Evolutionary conservation across 1,284 basidiomycete genomes (phyloP), one percentile per base, ranked within the genome.

Genomic region (Irpex lacteus): DNA sequence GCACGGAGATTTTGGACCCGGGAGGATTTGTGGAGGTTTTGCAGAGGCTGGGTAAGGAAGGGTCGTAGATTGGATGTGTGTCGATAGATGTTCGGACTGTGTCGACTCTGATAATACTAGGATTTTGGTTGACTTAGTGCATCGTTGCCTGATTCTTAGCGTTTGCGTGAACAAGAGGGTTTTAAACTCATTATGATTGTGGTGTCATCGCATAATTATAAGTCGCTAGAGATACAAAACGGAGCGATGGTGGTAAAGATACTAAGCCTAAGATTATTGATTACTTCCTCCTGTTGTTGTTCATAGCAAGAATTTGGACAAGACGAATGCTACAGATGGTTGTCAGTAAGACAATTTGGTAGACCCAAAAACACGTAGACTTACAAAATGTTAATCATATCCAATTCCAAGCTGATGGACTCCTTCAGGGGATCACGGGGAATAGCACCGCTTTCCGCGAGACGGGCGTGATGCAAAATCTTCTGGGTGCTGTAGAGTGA

Each of bases 1-100:
- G 94, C 21, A 99, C 98, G 9, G 98, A 99, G 75, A 96, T 99
- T 59, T 74, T 98, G 60, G 92, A 94, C 70, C 97, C 98, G 8
- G 86, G 85, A 71, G 88, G 88, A 60, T 99, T 99, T 74, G 82
- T 99, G 21, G 74, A 80, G 40, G 80, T 88, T 11, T 73, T 97
- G 68, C 86, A 86, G 64, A 79, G 79, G 50, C 78, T 95, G 18
- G 90, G 90, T 3, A 85, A 82, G 69, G 67, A 69, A 60, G 64
- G 66, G 34, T 64, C 55, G 21, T 60, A 60, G 40, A 47, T 4
- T 47, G 44, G 44, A 47, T 18, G 11, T 47, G 4, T 47, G 13
- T 34, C 32, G 32, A 34, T 34, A 34, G 50, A 53, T 26, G 50
- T 21, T 18, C 18, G 5, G 13, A 53, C 18, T 47, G 40, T 47